These are phyloP conservation scores for Zopfia rhizophila DNA, from an alignment of 2,329 filamentous ascomycete species.

Conservation along the genomic window DNA sequence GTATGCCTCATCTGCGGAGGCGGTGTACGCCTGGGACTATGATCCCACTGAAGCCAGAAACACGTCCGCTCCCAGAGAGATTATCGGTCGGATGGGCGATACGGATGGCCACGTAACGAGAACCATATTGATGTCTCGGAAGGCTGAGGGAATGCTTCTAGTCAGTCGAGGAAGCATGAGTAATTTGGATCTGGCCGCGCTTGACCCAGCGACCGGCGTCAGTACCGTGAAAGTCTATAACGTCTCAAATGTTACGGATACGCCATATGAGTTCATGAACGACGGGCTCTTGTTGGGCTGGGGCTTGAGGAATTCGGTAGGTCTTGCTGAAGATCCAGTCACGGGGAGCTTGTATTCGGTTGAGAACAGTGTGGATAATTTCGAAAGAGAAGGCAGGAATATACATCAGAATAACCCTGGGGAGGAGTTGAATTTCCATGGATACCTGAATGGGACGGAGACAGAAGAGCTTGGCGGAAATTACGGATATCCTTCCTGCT, in stretches of 20 bases:
- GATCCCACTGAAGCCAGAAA: conserved; percentile 60
- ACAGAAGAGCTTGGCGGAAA: conserved; percentile 61
- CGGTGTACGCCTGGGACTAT: conserved; percentile 74
- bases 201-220: conserved; percentile 64
- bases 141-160: conserved; percentile 67
- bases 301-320: conserved; percentile 79
- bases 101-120: conserved; percentile 70
- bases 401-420: conserved; percentile 76
- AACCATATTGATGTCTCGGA: conserved; percentile 71
- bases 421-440: conserved; percentile 79
- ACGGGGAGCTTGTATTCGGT: conserved; percentile 66
- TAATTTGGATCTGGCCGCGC: conserved; percentile 70
- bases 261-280: conserved; percentile 61
- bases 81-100: conserved; percentile 71
- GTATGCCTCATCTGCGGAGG: conserved; percentile 66
- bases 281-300: conserved; percentile 66
- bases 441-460: conserved; percentile 65
- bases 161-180: conserved; percentile 72
- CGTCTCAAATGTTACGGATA: conserved; percentile 53
- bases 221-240: conserved; percentile 75
- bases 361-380: conserved; percentile 76
- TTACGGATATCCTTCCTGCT: conserved; percentile 78
- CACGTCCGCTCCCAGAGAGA: conserved; percentile 60
- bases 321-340: conserved; percentile 70
- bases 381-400: conserved; percentile 67